These are phyloP conservation scores for Paracorniculantispora psalliotae DNA, from an alignment of 2,329 filamentous ascomycete genomes.

Conservation along the genomic window DNA sequence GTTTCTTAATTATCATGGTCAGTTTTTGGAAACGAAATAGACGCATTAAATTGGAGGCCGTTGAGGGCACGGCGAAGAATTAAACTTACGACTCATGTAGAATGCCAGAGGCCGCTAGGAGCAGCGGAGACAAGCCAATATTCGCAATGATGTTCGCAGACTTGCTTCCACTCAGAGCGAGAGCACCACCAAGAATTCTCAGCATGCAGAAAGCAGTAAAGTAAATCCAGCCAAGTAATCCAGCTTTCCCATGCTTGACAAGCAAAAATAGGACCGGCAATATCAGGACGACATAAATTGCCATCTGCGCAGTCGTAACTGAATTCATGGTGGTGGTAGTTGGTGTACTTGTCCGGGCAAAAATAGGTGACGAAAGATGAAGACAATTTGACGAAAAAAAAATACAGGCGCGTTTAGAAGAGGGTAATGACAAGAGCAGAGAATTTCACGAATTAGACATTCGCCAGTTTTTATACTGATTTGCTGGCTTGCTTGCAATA, in stretches of 20 bases:
- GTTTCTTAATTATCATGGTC: background rate
- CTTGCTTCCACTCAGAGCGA: conserved; percentile 24
- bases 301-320: conserved; percentile 25
- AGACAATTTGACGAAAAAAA: background rate
- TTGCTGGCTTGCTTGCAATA: too few relatives aligned
- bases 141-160: conserved; percentile 31
- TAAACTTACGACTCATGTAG: conserved; percentile 31
- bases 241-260: conserved; percentile 28
- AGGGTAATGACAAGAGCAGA: too few relatives aligned
- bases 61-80: background rate
- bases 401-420: too few relatives aligned
- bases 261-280: conserved; percentile 27
- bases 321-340: conserved; percentile 12
- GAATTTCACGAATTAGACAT: too few relatives aligned
- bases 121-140: conserved; percentile 35
- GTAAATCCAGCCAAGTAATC: conserved; percentile 36
- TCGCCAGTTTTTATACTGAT: too few relatives aligned
- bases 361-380: background rate
- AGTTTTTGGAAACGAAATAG: background rate
- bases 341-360: background rate
- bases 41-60: too few relatives aligned
- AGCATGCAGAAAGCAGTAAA: conserved; percentile 33
- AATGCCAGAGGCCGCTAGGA: conserved; percentile 26
- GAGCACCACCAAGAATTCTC: conserved; percentile 29
- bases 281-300: conserved; percentile 31